Evolutionary conservation across 768 basidiomycete genomes (phyloP).

Genomic region (Boletus insuetus): DNA sequence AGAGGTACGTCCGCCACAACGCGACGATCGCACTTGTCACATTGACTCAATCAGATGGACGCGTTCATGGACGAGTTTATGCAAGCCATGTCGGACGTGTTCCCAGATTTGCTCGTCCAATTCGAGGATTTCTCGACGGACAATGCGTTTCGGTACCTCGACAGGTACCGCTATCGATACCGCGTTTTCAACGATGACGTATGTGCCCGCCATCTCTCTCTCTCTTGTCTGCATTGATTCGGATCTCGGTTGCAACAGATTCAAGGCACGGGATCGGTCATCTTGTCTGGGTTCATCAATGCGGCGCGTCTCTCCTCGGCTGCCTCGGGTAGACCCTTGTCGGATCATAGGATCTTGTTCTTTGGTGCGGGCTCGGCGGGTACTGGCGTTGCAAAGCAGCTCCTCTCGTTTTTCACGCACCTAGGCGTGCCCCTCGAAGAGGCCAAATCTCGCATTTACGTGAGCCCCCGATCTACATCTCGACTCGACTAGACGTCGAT

Average conservation of each 20-base stretch:
- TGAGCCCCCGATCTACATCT: constrained; percentile 30
- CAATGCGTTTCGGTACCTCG: constrained; percentile 73
- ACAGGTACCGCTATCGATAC: constrained; percentile 55
- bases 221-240: not conserved
- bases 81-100: constrained; percentile 59
- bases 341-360: constrained; percentile 56
- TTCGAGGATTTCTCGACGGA: constrained; percentile 79
- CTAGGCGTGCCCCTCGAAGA: constrained; percentile 63
- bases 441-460: constrained; percentile 65
- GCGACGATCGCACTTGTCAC: not conserved
- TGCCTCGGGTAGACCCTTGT: constrained; percentile 38
- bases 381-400: constrained; percentile 52
- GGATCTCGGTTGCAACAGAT: constrained; percentile 36
- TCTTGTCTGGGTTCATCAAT: constrained; percentile 73
- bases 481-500: not conserved
- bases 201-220: constrained; percentile 18
- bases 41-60: constrained; percentile 46
- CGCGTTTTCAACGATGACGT: constrained; percentile 76
- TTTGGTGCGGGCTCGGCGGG: constrained; percentile 55
- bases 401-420: constrained; percentile 46
- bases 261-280: constrained; percentile 73
- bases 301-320: constrained; percentile 61
- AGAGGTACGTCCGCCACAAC: constrained; percentile 36
- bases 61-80: constrained; percentile 79
- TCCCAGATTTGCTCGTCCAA: constrained; percentile 68